These are phyloP conservation scores for Gynochthodes officinalis DNA, from an alignment of 257 asterid genomes.

Conservation along the genomic window DNA sequence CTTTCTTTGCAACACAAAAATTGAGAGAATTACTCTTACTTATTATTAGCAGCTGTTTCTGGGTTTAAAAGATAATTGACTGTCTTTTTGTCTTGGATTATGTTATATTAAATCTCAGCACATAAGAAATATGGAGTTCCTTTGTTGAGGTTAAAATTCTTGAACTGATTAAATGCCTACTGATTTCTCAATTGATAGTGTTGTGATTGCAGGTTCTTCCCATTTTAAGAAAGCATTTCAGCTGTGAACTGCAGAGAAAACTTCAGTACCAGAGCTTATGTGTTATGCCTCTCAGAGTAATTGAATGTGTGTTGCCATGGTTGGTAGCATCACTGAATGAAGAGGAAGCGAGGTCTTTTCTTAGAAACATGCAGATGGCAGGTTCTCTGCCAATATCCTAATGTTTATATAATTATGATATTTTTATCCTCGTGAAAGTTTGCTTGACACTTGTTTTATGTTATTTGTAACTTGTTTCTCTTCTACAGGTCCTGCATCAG, in stretches of 20 bases:
- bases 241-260: slow-evolving; percentile 72
- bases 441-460: slow-evolving; percentile 3
- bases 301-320: slow-evolving; percentile 96
- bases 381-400: slow-evolving; percentile 38
- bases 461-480: slow-evolving; percentile 23
- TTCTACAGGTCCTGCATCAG: slow-evolving; percentile 85
- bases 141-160: background rate
- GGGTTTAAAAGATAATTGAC: background rate
- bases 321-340: slow-evolving; percentile 78
- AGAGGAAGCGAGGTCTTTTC: slow-evolving; percentile 79
- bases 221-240: slow-evolving; percentile 78
- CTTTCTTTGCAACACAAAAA: slow-evolving; percentile 11
- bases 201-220: slow-evolving; percentile 72
- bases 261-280: slow-evolving; percentile 88
- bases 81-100: background rate
- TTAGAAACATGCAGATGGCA: slow-evolving; percentile 85
- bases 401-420: slow-evolving; percentile 7
- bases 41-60: background rate
- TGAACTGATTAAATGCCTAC: slow-evolving; percentile 13
- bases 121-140: background rate
- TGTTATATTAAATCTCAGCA: background rate
- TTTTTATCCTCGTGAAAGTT: slow-evolving; percentile 8
- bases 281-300: slow-evolving; percentile 93
- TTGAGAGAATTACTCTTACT: slow-evolving; percentile 6
- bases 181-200: slow-evolving; percentile 16